Evolutionary conservation across 139 green algal genomes (phyloP), one percentile per base, ranked within the genome.

Genomic region (Coelastrella sp.): DNA sequence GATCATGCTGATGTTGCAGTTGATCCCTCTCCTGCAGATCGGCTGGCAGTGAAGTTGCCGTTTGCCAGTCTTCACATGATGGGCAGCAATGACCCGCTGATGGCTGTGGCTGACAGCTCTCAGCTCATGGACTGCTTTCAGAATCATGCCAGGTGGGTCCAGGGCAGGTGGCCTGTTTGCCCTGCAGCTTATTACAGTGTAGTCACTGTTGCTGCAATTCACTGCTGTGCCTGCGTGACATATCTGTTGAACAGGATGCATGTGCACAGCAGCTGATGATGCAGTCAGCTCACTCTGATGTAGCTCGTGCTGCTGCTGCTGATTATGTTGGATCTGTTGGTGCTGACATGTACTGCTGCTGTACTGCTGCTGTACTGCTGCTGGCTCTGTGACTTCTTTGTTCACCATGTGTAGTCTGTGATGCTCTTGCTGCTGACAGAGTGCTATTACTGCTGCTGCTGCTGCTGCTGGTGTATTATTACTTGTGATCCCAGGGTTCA

Each of bases 31-130:
- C 66, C 72, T 27, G 85, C 19, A 20, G 22, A 8, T 12, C 15
- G 76, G 35, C 76, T 90, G 76, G 11, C 25, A 8, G n/a, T 14
- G 35, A 86, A 82, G 65, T 27, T 93, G 88, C 73, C 74, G 7
- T 80, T 93, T 63, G 14, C 88, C 3, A 92, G 88, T 17, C 74
- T 95, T 65, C 93, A 95, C 88, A 90, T 93, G 27, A 84, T 85
- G 63, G 91, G 93, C 76, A 25, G 12, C 19, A 74, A 87, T 6
- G 93, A 95, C 74, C 58, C 59, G 22, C 22, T 90, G 58, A 92
- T 95, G n/a, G 58, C 87, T 56, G 59, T 65, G 14, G 86, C 22
- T 20, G 85, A 92, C 8, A 88, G 72, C 22, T 60, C 72, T 19
- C 83, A 73, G 68, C 86, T 94, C 49, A 83, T 78, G 58, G 61